Conservation (phyloP, 306 rosid species). For the Ochetophila trinervis region DNA sequence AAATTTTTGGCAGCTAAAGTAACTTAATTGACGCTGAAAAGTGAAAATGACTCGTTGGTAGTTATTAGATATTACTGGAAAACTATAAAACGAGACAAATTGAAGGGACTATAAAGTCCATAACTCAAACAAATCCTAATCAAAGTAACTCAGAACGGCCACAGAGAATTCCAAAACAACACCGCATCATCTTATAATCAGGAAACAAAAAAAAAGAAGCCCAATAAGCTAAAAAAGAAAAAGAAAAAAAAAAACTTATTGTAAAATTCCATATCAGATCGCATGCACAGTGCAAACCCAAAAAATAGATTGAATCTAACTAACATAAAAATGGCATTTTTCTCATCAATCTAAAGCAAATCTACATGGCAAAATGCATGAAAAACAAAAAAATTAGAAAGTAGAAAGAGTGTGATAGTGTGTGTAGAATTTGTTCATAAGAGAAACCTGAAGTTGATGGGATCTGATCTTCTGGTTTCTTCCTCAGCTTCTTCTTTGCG, state of each 20-base stretch:
- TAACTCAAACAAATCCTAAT: neutral
- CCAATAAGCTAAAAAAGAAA: neutral
- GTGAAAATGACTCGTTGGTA: neutral
- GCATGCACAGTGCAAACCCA: constrained; percentile 16
- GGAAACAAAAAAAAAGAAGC: neutral
- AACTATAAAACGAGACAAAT: neutral
- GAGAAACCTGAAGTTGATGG: constrained; percentile 47
- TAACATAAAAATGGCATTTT: neutral
- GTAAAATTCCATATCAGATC: constrained; percentile 14
- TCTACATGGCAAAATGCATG: neutral
- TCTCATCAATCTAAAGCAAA: constrained; percentile 13
- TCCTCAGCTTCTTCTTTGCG: constrained; percentile 32
- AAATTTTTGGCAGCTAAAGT: neutral
- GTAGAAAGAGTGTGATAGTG: neutral
- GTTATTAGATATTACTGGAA: neutral
- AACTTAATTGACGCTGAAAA: neutral
- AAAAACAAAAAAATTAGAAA: neutral
- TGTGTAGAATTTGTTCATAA: neutral
- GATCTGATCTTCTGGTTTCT: constrained; percentile 41
- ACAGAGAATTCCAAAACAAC: neutral
- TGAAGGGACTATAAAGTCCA: neutral
- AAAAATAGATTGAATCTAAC: constrained; percentile 7
- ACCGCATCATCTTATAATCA: constrained; percentile 3
- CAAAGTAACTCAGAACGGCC: constrained; percentile 9
- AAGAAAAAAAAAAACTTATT: neutral